Percentiles rank a stretch among this genome's conserved stretches.
Evolutionary conservation across 306 rosid genomes (phyloP).

Genomic region (Macrotyloma uniflorum): DNA sequence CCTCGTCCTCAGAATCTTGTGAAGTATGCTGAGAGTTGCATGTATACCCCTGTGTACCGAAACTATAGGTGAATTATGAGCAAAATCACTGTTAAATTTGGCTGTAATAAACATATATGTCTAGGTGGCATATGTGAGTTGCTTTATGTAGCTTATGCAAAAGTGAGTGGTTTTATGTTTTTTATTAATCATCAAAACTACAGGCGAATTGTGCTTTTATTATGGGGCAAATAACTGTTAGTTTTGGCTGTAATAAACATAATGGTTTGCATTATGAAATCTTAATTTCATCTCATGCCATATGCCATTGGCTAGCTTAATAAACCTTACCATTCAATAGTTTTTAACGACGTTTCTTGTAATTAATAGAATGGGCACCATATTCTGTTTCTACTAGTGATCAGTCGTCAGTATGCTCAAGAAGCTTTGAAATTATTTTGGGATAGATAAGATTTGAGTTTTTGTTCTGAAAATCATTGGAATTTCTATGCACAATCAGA

Average conservation of each 20-base stretch:
- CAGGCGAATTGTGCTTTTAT: not conserved
- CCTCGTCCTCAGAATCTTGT: slow-evolving; percentile 80
- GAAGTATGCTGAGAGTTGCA: slow-evolving; percentile 79
- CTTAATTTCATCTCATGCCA: not conserved
- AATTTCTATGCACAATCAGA: too few relatives aligned
- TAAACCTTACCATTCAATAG: not conserved
- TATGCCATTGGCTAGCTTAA: not conserved
- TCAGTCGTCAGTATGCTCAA: too few relatives aligned
- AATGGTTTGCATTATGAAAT: not conserved
- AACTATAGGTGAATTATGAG: slow-evolving; percentile 51
- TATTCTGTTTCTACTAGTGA: too few relatives aligned
- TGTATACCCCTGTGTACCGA: slow-evolving; percentile 73
- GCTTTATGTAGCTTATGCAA: slow-evolving; percentile 5
- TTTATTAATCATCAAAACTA: not conserved
- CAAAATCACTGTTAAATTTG: not conserved
- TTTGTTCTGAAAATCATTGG: too few relatives aligned
- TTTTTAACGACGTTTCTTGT: too few relatives aligned
- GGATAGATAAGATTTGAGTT: too few relatives aligned
- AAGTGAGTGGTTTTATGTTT: not conserved
- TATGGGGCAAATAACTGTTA: not conserved
- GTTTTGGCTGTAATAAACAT: not conserved
- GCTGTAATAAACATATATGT: not conserved
- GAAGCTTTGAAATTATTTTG: too few relatives aligned
- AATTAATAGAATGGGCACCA: too few relatives aligned
- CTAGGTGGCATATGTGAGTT: slow-evolving; percentile 16